Conservation (phyloP, 495 filamentous ascomycete species). For the Daldinia childiae region DNA sequence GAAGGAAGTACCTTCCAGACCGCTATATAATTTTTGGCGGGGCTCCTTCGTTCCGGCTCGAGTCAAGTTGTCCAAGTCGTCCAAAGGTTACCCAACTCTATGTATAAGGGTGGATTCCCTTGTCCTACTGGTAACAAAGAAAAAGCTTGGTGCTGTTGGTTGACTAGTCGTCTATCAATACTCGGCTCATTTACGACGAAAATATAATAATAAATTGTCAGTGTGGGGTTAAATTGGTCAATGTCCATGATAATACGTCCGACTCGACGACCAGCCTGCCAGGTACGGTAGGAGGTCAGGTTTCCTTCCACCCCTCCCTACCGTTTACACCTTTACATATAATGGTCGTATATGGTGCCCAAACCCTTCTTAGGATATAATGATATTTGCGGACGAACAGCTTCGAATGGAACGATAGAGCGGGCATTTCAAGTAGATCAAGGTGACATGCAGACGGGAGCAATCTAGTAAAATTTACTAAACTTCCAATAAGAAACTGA, state of each 20-base stretch:
- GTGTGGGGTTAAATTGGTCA: constrained; percentile 29
- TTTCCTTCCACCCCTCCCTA: constrained; percentile 8
- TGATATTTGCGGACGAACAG: constrained; percentile 6
- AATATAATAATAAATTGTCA: constrained; percentile 19
- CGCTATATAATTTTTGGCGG: constrained; percentile 30
- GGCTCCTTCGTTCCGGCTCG: constrained; percentile 38
- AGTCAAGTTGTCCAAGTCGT: constrained; percentile 29
- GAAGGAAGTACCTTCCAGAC: constrained; percentile 6
- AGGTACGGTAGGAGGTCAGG: constrained; percentile 38
- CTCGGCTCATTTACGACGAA: constrained; percentile 23
- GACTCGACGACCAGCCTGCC: constrained; percentile 21
- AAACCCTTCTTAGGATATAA: constrained; percentile 11
- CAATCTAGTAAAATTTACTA: constrained; percentile 29
- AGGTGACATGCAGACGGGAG: constrained; percentile 42
- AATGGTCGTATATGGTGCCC: background rate
- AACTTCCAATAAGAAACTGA: constrained; percentile 24
- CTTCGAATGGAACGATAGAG: constrained; percentile 27
- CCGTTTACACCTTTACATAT: constrained; percentile 9
- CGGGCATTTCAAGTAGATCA: constrained; percentile 41
- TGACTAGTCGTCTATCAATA: constrained; percentile 9
- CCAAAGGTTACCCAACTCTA: constrained; percentile 27
- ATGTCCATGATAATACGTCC: constrained; percentile 26
- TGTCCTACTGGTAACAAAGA: constrained; percentile 18
- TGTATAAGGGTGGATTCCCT: constrained; percentile 13
- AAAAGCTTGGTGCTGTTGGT: constrained; percentile 15